Conservation (phyloP, 768 basidiomycete species). For the Boletus rufocinnamomeus region DNA sequence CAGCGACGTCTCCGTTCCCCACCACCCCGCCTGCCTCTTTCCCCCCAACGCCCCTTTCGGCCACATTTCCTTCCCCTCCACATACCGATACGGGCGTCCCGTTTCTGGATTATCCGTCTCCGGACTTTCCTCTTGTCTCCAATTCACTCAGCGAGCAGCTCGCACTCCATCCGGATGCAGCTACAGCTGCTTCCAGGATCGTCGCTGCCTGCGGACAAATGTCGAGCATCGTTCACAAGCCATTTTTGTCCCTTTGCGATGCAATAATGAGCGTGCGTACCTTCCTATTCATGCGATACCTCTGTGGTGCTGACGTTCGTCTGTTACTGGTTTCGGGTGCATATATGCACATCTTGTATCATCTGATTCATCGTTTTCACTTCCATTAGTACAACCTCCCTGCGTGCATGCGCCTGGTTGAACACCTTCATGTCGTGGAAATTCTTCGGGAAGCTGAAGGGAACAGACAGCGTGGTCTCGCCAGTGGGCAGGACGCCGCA, state of each 20-base stretch:
- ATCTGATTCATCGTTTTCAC: neutral
- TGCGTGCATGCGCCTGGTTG: constrained; percentile 70
- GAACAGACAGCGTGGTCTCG: constrained; percentile 42
- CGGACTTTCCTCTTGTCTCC: constrained; percentile 50
- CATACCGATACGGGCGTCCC: constrained; percentile 2
- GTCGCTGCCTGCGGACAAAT: constrained; percentile 73
- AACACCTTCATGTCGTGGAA: constrained; percentile 70
- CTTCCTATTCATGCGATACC: neutral
- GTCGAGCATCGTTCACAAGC: constrained; percentile 60
- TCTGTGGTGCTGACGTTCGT: constrained; percentile 1
- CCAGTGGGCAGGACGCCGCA: constrained; percentile 28
- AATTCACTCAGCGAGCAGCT: constrained; percentile 53
- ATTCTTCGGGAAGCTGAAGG: constrained; percentile 67
- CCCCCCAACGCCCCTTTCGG: constrained; percentile 34
- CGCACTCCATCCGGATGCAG: constrained; percentile 59
- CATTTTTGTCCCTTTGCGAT: constrained; percentile 74
- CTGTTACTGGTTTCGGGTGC: neutral
- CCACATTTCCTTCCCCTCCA: constrained; percentile 23
- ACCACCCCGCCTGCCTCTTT: constrained; percentile 29
- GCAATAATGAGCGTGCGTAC: constrained; percentile 65
- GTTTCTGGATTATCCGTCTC: constrained; percentile 53
- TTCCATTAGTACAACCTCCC: constrained; percentile 65
- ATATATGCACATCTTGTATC: constrained; percentile 15
- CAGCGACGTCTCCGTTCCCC: constrained; percentile 26
- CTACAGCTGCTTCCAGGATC: constrained; percentile 61